phyloP scores from a whole-genome alignment of 2,329 filamentous ascomycete species.

The Apiospora kogelbergensis region DNA sequence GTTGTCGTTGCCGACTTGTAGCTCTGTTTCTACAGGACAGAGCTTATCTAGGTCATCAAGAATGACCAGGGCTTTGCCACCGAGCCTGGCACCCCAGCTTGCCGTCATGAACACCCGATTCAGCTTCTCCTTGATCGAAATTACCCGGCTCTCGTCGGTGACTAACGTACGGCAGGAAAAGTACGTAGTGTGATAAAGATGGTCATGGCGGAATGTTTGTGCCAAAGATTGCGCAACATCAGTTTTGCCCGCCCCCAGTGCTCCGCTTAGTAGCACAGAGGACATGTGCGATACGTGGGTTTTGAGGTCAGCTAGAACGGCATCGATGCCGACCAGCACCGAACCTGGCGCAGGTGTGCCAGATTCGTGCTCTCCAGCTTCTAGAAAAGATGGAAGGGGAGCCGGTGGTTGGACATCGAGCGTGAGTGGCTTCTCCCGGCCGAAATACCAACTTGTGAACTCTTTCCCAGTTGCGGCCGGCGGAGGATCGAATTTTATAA shows the following conservation, averaged over 20 bases:
- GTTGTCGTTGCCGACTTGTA: slow-evolving; percentile 92
- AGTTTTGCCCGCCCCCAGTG: slow-evolving; percentile 87
- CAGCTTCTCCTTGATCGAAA: slow-evolving; percentile 87
- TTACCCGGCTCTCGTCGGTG: slow-evolving; percentile 86
- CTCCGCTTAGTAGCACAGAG: slow-evolving; percentile 85
- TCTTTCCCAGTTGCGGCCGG: slow-evolving; percentile 40
- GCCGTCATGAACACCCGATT: slow-evolving; percentile 83
- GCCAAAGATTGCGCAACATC: slow-evolving; percentile 75
- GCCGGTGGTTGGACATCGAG: slow-evolving; percentile 78
- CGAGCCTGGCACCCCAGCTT: slow-evolving; percentile 85
- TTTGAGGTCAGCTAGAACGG: slow-evolving; percentile 68
- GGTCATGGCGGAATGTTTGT: slow-evolving; percentile 68
- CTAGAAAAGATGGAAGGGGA: slow-evolving; percentile 59
- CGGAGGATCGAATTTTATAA: slow-evolving; percentile 73
- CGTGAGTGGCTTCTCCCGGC: slow-evolving; percentile 70
- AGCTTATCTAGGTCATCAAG: slow-evolving; percentile 92
- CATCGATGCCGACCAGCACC: slow-evolving; percentile 80
- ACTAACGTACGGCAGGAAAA: slow-evolving; percentile 85
- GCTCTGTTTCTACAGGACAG: slow-evolving; percentile 89
- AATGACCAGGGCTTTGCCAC: slow-evolving; percentile 80
- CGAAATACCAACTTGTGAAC: slow-evolving; percentile 68
- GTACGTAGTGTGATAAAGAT: slow-evolving; percentile 80
- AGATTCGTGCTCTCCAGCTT: slow-evolving; percentile 46
- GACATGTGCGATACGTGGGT: slow-evolving; percentile 81
- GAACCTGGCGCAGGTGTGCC: slow-evolving; percentile 59